Base-by-base conservation (phyloP, 306 rosid species). In the Datisca glomerata region DNA sequence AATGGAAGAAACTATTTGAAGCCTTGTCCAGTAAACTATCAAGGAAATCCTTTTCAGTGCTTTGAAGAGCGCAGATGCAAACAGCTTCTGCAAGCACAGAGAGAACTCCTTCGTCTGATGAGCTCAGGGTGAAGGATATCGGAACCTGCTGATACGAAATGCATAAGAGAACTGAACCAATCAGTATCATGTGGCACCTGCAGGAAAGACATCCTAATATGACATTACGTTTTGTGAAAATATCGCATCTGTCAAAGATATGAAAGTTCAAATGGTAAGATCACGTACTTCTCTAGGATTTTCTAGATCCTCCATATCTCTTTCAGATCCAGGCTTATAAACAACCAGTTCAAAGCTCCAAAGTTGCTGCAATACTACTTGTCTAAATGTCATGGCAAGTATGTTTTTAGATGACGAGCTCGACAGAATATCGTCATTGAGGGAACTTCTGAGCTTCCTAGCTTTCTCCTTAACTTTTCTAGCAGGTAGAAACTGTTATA, bases 101-200 rank as follows among this genome's bases (percentile, higher is more conserved):
- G 50, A 87, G 51, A 59, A 73, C 61, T 43, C 55, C 49, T 52
- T 69, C 89, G 51, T 79, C 68, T 9, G 85, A 63, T 39, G 81
- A 67, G 70, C 80, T 65, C 53, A 87, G 80, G 38, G 69, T 39
- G 72, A 87, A 72, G 27, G 83, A 76, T 60, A 73, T 72, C 57
- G 75, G 53, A 53, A 87, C 97, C 97, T 87, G 94, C 80, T 74
- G 60, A 76, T 53, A 83, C 53, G 72, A 83, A 79, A 82, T 66
- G 85, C 72, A 82, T 67, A 82, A 86, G 78, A 87, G 80, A 82
- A 87, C 94, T 24, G 69, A 82, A 79, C 39, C 57, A 29, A 76
- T 87, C 94, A 87, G 93, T 87, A 76, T 71, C 78, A 82, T 70
- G 74, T 63, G 38, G 57, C 71, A 83, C 93, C 89, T 87, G 94